These are phyloP conservation scores for Pilatotrama ljubarskyi DNA, from an alignment of 768 basidiomycete species.

Conservation along the genomic window DNA sequence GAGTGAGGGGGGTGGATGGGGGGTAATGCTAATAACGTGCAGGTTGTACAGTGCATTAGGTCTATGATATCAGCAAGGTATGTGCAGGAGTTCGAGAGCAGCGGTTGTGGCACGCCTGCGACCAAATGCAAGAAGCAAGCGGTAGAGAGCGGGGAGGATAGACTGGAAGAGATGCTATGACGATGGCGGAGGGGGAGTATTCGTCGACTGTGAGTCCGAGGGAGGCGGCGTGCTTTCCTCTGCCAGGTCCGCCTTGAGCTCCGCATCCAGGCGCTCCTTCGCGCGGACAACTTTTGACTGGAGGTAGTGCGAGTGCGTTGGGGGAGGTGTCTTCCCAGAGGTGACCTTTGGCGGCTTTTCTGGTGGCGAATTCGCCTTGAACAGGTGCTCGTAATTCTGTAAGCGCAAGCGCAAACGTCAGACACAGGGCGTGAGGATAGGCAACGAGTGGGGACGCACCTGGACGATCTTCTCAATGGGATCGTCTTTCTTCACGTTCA, in stretches of 20 bases:
- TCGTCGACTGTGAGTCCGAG: too few relatives aligned
- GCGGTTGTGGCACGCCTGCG: background rate
- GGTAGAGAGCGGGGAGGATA: background rate
- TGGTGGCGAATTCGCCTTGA: constrained; percentile 84
- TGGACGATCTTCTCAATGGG: constrained; percentile 67
- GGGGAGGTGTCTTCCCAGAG: constrained; percentile 44
- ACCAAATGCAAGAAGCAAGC: background rate
- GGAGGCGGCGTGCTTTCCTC: constrained; percentile 2
- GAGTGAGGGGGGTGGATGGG: constrained; percentile 15
- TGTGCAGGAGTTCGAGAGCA: constrained; percentile 5
- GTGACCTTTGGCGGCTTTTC: constrained; percentile 45
- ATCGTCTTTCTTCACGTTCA: constrained; percentile 82
- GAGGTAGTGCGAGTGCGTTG: constrained; percentile 81
- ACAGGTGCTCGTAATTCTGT: constrained; percentile 91
- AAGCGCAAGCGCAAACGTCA: background rate
- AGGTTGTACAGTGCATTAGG: constrained; percentile 20
- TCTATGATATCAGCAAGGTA: constrained; percentile 22
- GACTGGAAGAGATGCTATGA: background rate
- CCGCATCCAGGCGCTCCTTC: constrained; percentile 92
- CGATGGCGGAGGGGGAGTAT: constrained; percentile 3
- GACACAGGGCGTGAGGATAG: background rate
- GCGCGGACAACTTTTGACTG: constrained; percentile 98
- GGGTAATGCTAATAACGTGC: constrained; percentile 18
- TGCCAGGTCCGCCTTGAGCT: constrained; percentile 41
- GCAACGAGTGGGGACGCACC: constrained; percentile 38